Evolutionary conservation across 2,329 filamentous ascomycete genomes (phyloP).

Genomic region (Teratosphaeriaceae sp.): DNA sequence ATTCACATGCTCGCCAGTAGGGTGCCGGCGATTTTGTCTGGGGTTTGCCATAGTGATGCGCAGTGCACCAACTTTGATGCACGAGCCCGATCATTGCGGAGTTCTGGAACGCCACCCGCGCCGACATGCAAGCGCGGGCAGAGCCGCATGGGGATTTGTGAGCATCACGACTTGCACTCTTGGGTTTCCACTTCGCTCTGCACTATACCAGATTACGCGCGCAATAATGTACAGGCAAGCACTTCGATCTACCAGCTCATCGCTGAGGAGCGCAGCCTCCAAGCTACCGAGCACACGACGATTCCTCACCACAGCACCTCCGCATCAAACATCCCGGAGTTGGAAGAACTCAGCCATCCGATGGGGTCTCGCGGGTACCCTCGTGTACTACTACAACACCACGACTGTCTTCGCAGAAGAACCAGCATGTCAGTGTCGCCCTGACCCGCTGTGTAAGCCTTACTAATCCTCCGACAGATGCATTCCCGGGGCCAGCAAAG

Average conservation of each 20-base stretch:
- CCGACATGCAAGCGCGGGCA: no score
- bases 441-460: not conserved
- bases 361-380: conserved; percentile 68
- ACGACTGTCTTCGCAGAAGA: conserved; percentile 82
- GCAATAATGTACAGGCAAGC: conserved; percentile 49
- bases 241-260: conserved; percentile 36
- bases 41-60: no score
- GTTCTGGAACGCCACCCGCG: no score
- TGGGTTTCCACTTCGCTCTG: not conserved
- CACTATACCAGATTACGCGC: conserved; percentile 11
- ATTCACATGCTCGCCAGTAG: no score
- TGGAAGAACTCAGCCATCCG: conserved; percentile 71
- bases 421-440: conserved; percentile 54
- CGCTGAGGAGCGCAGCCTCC: conserved; percentile 23
- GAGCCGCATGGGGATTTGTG: not conserved
- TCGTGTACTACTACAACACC: conserved; percentile 92
- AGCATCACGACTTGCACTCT: not conserved
- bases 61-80: no score
- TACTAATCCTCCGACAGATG: conserved; percentile 17
- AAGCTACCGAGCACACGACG: conserved; percentile 33
- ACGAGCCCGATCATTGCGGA: no score
- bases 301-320: conserved; percentile 52
- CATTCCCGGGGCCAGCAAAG: conserved; percentile 31
- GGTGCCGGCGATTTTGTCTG: no score
- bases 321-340: conserved; percentile 62